Evolutionary conservation across 1,139 yeast species (phyloP).

Genomic region (Geotrichum cucujoidarum): DNA sequence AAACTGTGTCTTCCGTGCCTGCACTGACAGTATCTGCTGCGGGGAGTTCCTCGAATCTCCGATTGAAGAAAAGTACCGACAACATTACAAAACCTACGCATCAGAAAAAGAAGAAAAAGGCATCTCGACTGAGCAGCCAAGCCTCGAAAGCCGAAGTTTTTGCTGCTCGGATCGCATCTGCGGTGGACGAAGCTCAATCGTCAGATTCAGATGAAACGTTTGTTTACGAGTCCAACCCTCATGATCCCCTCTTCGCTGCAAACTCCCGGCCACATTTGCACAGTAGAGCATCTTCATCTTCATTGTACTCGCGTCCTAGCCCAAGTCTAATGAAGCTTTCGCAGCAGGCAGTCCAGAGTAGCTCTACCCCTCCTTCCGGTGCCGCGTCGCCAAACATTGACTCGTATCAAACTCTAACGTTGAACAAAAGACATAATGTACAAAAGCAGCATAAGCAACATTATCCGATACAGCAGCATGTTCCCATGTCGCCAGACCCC

Average conservation of each 20-base stretch:
- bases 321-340: neutral
- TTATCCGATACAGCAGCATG: slow-evolving; percentile 15
- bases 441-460: slow-evolving; percentile 11
- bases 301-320: slow-evolving; percentile 11
- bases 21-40: slow-evolving; percentile 32
- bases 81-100: slow-evolving; percentile 23
- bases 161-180: slow-evolving; percentile 91
- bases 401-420: slow-evolving; percentile 11
- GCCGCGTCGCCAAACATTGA: neutral
- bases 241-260: slow-evolving; percentile 22
- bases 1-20: slow-evolving; percentile 40
- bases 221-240: slow-evolving; percentile 66
- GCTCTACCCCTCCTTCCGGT: neutral
- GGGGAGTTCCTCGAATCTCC: slow-evolving; percentile 21
- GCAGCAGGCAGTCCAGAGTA: neutral
- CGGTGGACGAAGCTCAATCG: slow-evolving; percentile 83
- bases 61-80: slow-evolving; percentile 33
- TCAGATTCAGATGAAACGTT: slow-evolving; percentile 91
- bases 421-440: slow-evolving; percentile 4
- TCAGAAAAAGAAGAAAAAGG: slow-evolving; percentile 1
- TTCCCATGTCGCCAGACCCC: slow-evolving; percentile 9
- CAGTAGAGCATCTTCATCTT: slow-evolving; percentile 16
- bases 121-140: slow-evolving; percentile 2
- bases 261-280: neutral
- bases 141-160: slow-evolving; percentile 75